Conservation (phyloP, 2,329 filamentous ascomycete genomes). For the Pyrenophora teres region DNA sequence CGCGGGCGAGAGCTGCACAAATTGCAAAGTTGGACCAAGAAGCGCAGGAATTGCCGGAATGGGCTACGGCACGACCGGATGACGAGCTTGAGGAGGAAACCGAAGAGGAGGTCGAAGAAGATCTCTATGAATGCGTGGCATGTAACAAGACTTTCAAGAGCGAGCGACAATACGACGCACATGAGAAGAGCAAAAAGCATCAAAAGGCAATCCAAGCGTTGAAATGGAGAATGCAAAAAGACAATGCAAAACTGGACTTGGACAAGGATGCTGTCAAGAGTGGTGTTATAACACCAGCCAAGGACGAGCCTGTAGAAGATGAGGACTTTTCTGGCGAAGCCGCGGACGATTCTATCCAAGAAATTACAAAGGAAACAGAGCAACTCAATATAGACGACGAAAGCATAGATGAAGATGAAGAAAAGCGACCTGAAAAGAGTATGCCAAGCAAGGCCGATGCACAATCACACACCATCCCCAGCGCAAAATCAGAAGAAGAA, state of each 20-base stretch:
- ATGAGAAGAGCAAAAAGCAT: constrained; percentile 97
- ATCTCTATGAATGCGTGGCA: constrained; percentile 66
- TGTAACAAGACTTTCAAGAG: constrained; percentile 78
- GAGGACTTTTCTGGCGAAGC: constrained; percentile 22
- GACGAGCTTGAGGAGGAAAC: constrained; percentile 61
- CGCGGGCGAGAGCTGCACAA: constrained; percentile 79
- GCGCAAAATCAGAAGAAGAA: constrained; percentile 10
- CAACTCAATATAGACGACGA: constrained; percentile 20
- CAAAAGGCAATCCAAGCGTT: constrained; percentile 82
- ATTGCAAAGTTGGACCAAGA: constrained; percentile 72
- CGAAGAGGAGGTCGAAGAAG: constrained; percentile 54
- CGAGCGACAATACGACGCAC: constrained; percentile 85
- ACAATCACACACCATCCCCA: not conserved
- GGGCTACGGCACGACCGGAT: constrained; percentile 67
- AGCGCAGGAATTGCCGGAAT: constrained; percentile 70
- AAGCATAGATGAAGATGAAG: constrained; percentile 14
- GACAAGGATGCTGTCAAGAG: constrained; percentile 44
- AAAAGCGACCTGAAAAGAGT: constrained; percentile 5
- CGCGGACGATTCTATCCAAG: constrained; percentile 44
- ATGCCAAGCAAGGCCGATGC: not conserved
- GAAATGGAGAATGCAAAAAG: constrained; percentile 78
- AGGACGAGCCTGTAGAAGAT: constrained; percentile 32
- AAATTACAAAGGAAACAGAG: constrained; percentile 21
- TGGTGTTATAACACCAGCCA: constrained; percentile 42
- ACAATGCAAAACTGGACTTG: constrained; percentile 66